Base-by-base conservation (phyloP, 2,329 filamentous ascomycete genomes). In the Ceratocystis ficicola region DNA sequence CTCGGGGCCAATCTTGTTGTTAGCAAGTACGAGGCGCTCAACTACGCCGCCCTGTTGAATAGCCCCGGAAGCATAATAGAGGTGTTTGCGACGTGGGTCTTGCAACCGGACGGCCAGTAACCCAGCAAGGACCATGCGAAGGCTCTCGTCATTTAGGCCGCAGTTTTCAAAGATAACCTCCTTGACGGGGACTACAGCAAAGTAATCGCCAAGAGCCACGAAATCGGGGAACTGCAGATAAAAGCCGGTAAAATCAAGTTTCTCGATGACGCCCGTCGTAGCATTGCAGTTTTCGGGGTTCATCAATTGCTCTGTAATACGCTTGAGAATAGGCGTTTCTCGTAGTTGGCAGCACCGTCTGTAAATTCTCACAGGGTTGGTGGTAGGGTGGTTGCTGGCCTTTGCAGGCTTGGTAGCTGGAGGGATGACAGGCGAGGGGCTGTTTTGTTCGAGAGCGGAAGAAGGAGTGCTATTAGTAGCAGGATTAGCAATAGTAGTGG, bases 281-380 rank as follows among this genome's bases (percentile, higher is more conserved):
- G 82, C 75, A 8, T 86, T 80, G 36, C 81, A 83, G 62, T 87
- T 88, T n/a, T 83, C 81, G 0, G 86, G 81, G 46, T 86, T 84
- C 46, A 83, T 84, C 3, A 99, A 86, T 74, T 96, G 91, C 71
- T 95, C 90, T 0, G 90, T 93, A 60, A 99, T 88, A 72, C 89
- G 90, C 74, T 95, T 95, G 22, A 97, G 78, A 64, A 96, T 92
- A 0, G 91, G 90, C 0, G 91, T 95, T 76, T 97, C 94, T 67
- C 94, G 84, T 36, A 99, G 78, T 73, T 97, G 93, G 73, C 94
- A 97, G 74, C 94, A 97, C 72, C 94, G 83, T 70, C 93, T 84
- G 75, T 99, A 99, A 71, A 99, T 95, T 67, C 93, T 83, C 15
- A 92, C 84, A 1, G 94, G 93, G 72, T 96, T 94, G 1, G 88